Evolutionary conservation across 2,329 filamentous ascomycete genomes (phyloP).

Genomic region (Monilinia fructicola): DNA sequence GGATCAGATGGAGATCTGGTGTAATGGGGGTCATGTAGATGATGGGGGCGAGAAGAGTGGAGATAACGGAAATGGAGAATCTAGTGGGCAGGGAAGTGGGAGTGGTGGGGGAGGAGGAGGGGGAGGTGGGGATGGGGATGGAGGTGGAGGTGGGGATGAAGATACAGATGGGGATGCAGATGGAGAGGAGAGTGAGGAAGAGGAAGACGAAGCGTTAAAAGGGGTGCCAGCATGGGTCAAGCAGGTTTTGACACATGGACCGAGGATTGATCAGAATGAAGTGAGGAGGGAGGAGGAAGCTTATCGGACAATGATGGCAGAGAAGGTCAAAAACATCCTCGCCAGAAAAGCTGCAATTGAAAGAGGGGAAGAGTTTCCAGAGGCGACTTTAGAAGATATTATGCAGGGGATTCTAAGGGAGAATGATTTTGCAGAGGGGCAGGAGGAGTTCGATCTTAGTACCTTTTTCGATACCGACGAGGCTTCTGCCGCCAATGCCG

Average conservation of each 20-base stretch:
- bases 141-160: neutral
- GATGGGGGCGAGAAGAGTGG: no score
- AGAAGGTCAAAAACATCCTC: neutral
- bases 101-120: neutral
- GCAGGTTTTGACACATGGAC: slow-evolving; percentile 11
- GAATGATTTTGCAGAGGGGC: no score
- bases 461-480: neutral
- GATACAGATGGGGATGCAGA: neutral
- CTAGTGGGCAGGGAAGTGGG: no score
- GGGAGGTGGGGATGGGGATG: neutral
- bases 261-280: slow-evolving; percentile 6
- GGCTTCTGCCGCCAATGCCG: no score
- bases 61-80: neutral
- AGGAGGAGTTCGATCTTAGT: neutral
- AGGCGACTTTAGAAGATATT: neutral
- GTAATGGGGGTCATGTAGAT: neutral
- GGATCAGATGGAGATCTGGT: neutral
- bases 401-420: neutral
- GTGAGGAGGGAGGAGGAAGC: neutral
- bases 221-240: slow-evolving; percentile 5
- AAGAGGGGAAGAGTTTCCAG: neutral
- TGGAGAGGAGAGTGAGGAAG: neutral
- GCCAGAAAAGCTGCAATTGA: neutral
- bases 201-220: neutral
- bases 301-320: slow-evolving; percentile 3